phyloP scores from a whole-genome alignment of 805 yeast genomes.

The Metschnikowia proteae region DNA sequence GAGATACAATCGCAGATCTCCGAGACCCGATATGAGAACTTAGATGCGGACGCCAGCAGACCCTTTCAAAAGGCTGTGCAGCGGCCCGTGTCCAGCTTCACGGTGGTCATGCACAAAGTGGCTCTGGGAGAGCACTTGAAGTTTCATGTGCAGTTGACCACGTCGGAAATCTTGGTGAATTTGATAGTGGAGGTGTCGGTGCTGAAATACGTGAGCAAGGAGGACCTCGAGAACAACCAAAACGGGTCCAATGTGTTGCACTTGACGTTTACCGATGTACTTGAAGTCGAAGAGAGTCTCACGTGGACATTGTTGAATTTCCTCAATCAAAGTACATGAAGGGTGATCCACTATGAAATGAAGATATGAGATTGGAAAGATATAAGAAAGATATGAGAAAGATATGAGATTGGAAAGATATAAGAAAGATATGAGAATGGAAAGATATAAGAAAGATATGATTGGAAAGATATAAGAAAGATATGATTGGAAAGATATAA shows the following conservation, averaged over 20 bases:
- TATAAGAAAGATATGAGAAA: too few relatives aligned
- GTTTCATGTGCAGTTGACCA: constrained; percentile 29
- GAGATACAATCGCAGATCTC: constrained; percentile 4
- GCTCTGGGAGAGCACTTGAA: constrained; percentile 21
- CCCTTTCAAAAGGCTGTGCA: constrained; percentile 40
- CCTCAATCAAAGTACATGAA: constrained; percentile 12
- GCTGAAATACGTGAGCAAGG: constrained; percentile 24
- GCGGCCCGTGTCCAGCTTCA: constrained; percentile 33
- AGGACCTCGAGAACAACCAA: constrained; percentile 26
- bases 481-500: too few relatives aligned
- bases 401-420: too few relatives aligned
- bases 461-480: too few relatives aligned
- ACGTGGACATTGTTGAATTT: constrained; percentile 48
- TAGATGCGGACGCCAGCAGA: constrained; percentile 19
- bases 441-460: too few relatives aligned
- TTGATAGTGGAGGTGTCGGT: constrained; percentile 34
- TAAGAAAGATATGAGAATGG: too few relatives aligned
- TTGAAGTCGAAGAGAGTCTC: constrained; percentile 53
- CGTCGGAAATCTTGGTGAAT: constrained; percentile 41
- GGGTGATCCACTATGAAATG: too few relatives aligned
- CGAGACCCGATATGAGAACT: constrained; percentile 25
- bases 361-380: too few relatives aligned
- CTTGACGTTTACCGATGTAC: constrained; percentile 46
- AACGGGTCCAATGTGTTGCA: constrained; percentile 40
- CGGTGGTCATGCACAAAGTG: constrained; percentile 21